Evolutionary conservation across 1,284 basidiomycete species (phyloP).

Genomic region (Malassezia obtusa): DNA sequence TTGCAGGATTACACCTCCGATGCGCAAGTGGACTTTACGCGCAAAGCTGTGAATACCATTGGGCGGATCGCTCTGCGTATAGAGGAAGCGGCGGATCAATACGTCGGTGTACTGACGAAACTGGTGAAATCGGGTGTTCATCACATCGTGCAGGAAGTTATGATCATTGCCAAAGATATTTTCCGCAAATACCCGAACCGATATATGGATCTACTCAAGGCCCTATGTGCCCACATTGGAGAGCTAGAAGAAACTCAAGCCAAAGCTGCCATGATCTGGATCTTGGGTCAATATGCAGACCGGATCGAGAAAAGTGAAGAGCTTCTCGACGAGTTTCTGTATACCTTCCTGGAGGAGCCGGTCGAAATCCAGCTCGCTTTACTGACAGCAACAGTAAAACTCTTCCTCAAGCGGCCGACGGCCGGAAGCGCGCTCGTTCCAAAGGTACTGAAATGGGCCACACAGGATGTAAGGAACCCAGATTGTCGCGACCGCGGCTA

Average conservation of each 20-base stretch:
- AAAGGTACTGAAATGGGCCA: slow-evolving; percentile 91
- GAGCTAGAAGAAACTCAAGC: slow-evolving; percentile 88
- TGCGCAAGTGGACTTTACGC: slow-evolving; percentile 94
- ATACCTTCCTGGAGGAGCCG: slow-evolving; percentile 85
- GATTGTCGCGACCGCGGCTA: slow-evolving; percentile 93
- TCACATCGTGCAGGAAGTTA: slow-evolving; percentile 94
- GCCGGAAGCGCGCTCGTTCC: slow-evolving; percentile 82
- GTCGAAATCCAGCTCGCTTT: slow-evolving; percentile 89
- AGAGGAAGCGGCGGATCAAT: slow-evolving; percentile 72
- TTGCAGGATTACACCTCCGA: slow-evolving; percentile 97
- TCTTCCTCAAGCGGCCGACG: slow-evolving; percentile 90
- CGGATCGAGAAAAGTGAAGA: slow-evolving; percentile 93
- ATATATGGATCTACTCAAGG: slow-evolving; percentile 90
- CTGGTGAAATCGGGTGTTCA: slow-evolving; percentile 87
- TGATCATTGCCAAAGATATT: slow-evolving; percentile 95
- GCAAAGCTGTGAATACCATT: slow-evolving; percentile 91
- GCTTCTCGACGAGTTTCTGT: slow-evolving; percentile 80
- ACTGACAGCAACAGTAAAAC: slow-evolving; percentile 87
- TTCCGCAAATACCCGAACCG: slow-evolving; percentile 93
- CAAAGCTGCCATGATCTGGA: slow-evolving; percentile 93
- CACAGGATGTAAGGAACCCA: slow-evolving; percentile 93
- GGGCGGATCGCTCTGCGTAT: slow-evolving; percentile 96
- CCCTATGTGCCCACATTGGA: slow-evolving; percentile 82
- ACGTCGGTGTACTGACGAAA: slow-evolving; percentile 74
- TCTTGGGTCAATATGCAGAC: slow-evolving; percentile 91